Evolutionary conservation across 495 filamentous ascomycete species (phyloP).

Genomic region (Penicillium turbatum): DNA sequence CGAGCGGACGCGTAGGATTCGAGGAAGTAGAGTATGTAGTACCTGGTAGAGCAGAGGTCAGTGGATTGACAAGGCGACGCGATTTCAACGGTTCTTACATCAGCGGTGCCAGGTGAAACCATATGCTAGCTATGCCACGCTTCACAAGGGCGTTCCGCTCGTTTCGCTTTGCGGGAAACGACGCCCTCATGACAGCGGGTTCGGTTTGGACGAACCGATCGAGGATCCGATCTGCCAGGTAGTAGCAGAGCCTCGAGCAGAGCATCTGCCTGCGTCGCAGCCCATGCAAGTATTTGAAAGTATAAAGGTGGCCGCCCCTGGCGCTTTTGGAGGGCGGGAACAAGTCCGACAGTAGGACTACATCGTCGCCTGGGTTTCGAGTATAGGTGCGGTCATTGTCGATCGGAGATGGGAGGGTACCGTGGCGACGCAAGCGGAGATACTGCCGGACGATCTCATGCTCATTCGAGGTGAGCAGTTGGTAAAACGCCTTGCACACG

Average conservation of each 20-base stretch:
- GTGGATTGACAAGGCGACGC: background rate
- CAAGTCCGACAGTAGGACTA: slow-evolving; percentile 43
- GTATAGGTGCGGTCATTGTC: slow-evolving; percentile 39
- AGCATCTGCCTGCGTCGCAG: slow-evolving; percentile 38
- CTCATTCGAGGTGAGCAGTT: slow-evolving; percentile 37
- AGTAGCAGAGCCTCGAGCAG: slow-evolving; percentile 40
- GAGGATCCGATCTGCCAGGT: slow-evolving; percentile 43
- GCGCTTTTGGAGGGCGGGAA: slow-evolving; percentile 44
- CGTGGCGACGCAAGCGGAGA: slow-evolving; percentile 42
- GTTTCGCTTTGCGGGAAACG: slow-evolving; percentile 28
- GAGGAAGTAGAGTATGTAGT: slow-evolving; percentile 41
- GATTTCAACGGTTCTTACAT: slow-evolving; percentile 26
- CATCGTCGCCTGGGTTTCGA: slow-evolving; percentile 44
- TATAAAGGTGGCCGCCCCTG: slow-evolving; percentile 43
- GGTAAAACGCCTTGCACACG: slow-evolving; percentile 38
- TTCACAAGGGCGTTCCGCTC: slow-evolving; percentile 35
- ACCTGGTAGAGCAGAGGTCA: slow-evolving; percentile 23
- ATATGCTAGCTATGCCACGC: slow-evolving; percentile 31
- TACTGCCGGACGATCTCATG: slow-evolving; percentile 40
- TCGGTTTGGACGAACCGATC: slow-evolving; percentile 36
- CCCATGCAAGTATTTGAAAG: slow-evolving; percentile 39
- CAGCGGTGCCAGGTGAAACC: slow-evolving; percentile 40
- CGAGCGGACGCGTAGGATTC: slow-evolving; percentile 39
- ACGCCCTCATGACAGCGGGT: slow-evolving; percentile 28
- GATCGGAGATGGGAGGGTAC: slow-evolving; percentile 43